Evolutionary conservation across 805 yeast genomes (phyloP).

Genomic region (Candida bentonensis): DNA sequence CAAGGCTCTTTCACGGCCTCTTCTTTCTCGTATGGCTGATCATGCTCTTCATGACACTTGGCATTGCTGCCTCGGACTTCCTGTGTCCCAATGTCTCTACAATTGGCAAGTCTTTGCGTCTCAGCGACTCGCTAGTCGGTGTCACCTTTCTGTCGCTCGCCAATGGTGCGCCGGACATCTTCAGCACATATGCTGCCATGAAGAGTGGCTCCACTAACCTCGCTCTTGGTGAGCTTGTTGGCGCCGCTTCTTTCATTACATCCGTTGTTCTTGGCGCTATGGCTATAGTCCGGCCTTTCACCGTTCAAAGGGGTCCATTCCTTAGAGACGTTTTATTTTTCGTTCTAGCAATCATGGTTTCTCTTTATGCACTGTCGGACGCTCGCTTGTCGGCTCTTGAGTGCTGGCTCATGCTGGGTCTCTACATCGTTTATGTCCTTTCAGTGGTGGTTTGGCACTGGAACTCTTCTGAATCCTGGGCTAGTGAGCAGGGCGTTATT

Average conservation of each 20-base stretch:
- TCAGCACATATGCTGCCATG: constrained; percentile 76
- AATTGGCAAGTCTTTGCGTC: constrained; percentile 43
- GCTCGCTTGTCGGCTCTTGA: constrained; percentile 41
- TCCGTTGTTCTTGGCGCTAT: constrained; percentile 72
- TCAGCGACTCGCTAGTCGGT: constrained; percentile 73
- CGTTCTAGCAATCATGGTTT: constrained; percentile 31
- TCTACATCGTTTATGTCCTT: constrained; percentile 47
- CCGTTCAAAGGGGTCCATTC: constrained; percentile 34
- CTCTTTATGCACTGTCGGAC: constrained; percentile 39
- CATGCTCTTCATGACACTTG: constrained; percentile 47
- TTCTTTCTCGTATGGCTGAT: constrained; percentile 19
- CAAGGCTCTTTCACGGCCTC: neutral
- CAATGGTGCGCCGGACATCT: constrained; percentile 83
- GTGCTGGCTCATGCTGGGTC: constrained; percentile 39
- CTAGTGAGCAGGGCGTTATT: neutral
- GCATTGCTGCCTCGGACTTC: constrained; percentile 69
- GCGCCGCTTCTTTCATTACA: constrained; percentile 74
- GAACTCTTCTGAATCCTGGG: constrained; percentile 4
- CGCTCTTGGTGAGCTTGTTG: constrained; percentile 83
- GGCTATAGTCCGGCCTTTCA: constrained; percentile 53
- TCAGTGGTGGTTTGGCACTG: constrained; percentile 33
- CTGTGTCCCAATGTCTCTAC: constrained; percentile 65
- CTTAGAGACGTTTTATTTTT: constrained; percentile 50
- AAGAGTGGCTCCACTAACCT: constrained; percentile 52
- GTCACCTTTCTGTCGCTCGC: constrained; percentile 82